Base-by-base conservation (phyloP, 805 yeast genomes). In the Sugiyamaella valdiviana region DNA sequence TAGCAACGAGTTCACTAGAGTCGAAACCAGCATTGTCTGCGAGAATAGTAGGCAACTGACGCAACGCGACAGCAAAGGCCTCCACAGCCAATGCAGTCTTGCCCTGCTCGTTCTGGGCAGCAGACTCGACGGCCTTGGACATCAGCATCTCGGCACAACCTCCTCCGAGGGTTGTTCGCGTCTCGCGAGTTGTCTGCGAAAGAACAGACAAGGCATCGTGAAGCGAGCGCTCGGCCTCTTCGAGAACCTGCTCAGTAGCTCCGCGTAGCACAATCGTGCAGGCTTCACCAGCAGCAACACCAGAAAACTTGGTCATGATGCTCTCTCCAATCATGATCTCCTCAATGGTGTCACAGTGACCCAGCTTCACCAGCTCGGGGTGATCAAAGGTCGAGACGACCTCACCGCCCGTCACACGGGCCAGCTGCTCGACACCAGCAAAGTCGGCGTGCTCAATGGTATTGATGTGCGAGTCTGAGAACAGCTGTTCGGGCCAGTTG, bases 11-110 rank as follows among this genome's bases (percentile, higher is more conserved):
- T 58, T 95, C 98, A 60, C 89, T 81, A 19, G 96, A 84, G 65
- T 93, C 99, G 61, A 79, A 86, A 23, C 99, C 99, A 3, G 99
- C 98, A 64, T 93, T 93, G 63, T 93, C 98, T 42, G 96, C 96
- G 57, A 93, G 74, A 53, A 93, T 90, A 1, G 95, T 88, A 51
- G 99, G 99, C 55, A 93, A 75, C 67, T 89, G 96, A 68, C 97
- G 82, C 62, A 93, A 75, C 5, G 98, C 98, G 54, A 83, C 80
- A 16, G 95, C 97, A 71, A 87, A 93, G 1, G 95, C 83, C 68
- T 91, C 98, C 49, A 93, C 82, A 2, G 99, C 99, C 44, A 93
- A 72, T 2, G 96, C 83, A 63, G 85, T 87, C 72, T 93, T 93
- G 58, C 98, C 98, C 26, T 85, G 83, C 58, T 84, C 90, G 63